These are phyloP conservation scores for Fusarium sublunatum DNA, from an alignment of 2,329 filamentous ascomycete genomes.

Conservation along the genomic window DNA sequence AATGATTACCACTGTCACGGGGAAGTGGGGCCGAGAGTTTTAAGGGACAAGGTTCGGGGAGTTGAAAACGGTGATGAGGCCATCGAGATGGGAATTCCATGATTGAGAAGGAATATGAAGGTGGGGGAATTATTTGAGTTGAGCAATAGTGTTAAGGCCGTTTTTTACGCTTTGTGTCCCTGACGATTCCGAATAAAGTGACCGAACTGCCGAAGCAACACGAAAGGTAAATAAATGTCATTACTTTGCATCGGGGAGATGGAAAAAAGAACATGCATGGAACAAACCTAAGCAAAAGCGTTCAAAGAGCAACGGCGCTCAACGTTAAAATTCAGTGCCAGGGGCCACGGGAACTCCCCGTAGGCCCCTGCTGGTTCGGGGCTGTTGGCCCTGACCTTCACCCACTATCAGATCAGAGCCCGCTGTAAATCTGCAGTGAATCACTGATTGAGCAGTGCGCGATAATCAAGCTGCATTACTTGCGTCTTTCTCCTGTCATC, in stretches of 20 bases:
- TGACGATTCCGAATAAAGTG: no score
- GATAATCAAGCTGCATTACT: neutral
- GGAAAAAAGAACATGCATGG: constrained; percentile 22
- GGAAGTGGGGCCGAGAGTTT: constrained; percentile 25
- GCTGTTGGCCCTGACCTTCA: neutral
- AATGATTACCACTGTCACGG: constrained; percentile 17
- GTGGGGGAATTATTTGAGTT: no score
- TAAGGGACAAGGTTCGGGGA: constrained; percentile 23
- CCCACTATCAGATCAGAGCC: neutral
- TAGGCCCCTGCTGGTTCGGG: constrained; percentile 8
- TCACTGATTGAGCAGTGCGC: neutral
- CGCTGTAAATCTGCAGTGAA: neutral
- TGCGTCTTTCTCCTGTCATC: constrained; percentile 4
- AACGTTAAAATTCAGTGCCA: neutral
- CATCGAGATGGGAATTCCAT: constrained; percentile 16
- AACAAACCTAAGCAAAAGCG: constrained; percentile 10
- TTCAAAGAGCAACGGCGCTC: constrained; percentile 1
- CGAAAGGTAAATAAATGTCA: neutral
- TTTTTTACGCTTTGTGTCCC: no score
- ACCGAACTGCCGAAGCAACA: neutral
- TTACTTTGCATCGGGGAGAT: constrained; percentile 3
- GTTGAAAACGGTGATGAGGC: constrained; percentile 33
- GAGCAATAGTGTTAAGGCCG: no score
- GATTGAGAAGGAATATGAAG: constrained; percentile 1
- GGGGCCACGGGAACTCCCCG: constrained; percentile 30